Evolutionary conservation across 768 basidiomycete genomes (phyloP), one percentile per base, ranked within the genome.

Genomic region (Lactarius psammicola): DNA sequence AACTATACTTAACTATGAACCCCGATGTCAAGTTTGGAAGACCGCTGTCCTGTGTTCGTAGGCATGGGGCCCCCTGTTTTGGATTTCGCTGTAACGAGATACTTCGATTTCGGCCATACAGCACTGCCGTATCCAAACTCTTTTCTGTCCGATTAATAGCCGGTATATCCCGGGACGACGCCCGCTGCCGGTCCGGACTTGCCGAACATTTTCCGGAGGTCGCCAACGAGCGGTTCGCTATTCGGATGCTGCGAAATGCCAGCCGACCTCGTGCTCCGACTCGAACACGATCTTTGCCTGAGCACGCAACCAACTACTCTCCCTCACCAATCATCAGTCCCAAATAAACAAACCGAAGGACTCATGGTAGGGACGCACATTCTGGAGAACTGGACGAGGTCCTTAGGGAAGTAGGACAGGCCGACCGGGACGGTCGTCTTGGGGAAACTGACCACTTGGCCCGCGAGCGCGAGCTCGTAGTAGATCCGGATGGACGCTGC

Each of bases 391-490:
- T 23, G 72, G 10, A 36, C 13, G 4, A 71, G 0, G 69, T 86
- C 85, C 53, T 78, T 79, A 0, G 84, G 85, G 68, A 87, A 87
- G 65, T 74, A 76, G 2, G 84, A 85, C 23, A 78, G 65, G 0
- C 85, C 85, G 58, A 80, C 69, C 2, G 84, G 85, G 54, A 84
- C 78, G 20, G 69, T 13, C 3, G 34, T 36, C 13, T 36, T 36
- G 34, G 34, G 34, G 34, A 36, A 36, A 11, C 0, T 20, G 17
- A 23, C 55, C 42, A 26, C 9, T 28, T 8, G 54, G 10, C 23
- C 59, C 57, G 34, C 2, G 13, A 11, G 34, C 26, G 17, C 5
- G 20, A 61, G n/a, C 69, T 87, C 87, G 70, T 82, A 87, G 72
- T 87, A 36, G 11, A 36, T 13, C 11, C 34, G 34, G 34, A 36